Percentiles rank a stretch among this genome's conserved stretches.
Conservation (phyloP, 2,329 filamentous ascomycete genomes). For the Ilyonectria robusta region DNA sequence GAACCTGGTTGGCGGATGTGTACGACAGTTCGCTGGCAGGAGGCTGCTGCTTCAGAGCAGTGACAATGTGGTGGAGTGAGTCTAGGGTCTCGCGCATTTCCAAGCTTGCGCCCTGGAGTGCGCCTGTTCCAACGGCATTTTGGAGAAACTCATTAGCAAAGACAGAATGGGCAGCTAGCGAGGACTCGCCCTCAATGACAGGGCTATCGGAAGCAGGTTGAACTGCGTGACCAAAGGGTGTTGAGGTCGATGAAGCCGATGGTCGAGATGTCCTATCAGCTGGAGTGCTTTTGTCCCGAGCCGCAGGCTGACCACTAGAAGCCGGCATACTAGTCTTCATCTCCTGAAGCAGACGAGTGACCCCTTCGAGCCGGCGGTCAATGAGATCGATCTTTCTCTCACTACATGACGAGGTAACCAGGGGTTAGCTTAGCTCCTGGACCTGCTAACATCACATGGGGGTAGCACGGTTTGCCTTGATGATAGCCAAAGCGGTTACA, state of each 20-base stretch:
- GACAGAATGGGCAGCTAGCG: slow-evolving; percentile 60
- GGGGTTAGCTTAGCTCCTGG: slow-evolving; percentile 5
- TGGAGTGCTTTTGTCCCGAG: slow-evolving; percentile 32
- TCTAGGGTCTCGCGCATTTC: slow-evolving; percentile 54
- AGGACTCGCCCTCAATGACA: slow-evolving; percentile 61
- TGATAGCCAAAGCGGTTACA: not conserved
- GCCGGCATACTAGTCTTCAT: slow-evolving; percentile 48
- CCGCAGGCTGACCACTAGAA: slow-evolving; percentile 17
- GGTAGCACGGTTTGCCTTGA: not conserved
- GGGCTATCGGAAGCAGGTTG: slow-evolving; percentile 45
- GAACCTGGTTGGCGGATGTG: slow-evolving; percentile 37
- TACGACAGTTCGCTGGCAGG: slow-evolving; percentile 44
- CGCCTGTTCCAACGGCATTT: slow-evolving; percentile 52
- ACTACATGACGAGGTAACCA: slow-evolving; percentile 36
- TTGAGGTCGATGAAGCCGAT: slow-evolving; percentile 34
- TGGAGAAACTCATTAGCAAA: slow-evolving; percentile 63
- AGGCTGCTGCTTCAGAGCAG: slow-evolving; percentile 44
- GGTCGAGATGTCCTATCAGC: slow-evolving; percentile 33
- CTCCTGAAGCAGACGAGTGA: slow-evolving; percentile 52
- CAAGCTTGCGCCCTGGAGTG: slow-evolving; percentile 46
- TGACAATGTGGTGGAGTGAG: slow-evolving; percentile 50
- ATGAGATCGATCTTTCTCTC: slow-evolving; percentile 57
- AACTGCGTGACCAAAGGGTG: slow-evolving; percentile 37
- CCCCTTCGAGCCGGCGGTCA: slow-evolving; percentile 53
- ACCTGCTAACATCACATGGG: not conserved